Evolutionary conservation across 257 asterid genomes (phyloP).

Genomic region (Nemophila menziesii): DNA sequence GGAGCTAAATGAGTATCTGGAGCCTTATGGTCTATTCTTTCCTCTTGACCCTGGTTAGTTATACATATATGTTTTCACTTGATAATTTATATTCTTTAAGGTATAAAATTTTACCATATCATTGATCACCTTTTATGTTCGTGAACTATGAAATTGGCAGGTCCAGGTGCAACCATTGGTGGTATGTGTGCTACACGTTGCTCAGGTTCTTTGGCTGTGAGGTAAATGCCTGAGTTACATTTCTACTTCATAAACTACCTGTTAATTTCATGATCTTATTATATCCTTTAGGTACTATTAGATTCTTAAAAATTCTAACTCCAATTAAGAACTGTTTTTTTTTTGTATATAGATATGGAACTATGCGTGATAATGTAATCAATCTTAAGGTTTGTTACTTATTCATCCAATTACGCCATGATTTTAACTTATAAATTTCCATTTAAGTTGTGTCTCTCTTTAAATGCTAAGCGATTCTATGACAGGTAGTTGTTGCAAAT

Average conservation of each 20-base stretch:
- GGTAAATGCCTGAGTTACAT: constrained; percentile 29
- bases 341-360: constrained; percentile 97
- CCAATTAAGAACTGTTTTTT: too few species aligned
- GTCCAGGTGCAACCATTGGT: constrained; percentile 99
- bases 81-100: constrained; percentile 4
- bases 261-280: too few species aligned
- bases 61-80: constrained; percentile 7
- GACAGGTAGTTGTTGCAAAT: constrained; percentile 74
- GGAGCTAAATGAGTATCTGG: constrained; percentile 88
- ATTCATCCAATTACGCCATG: constrained; percentile 9
- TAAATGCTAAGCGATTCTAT: too few species aligned
- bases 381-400: constrained; percentile 67
- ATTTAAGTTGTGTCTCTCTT: constrained; percentile 11
- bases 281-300: too few species aligned
- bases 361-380: constrained; percentile 97
- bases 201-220: constrained; percentile 98
- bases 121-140: too few species aligned
- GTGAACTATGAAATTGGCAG: constrained; percentile 32
- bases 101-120: too few species aligned
- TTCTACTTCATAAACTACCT: constrained; percentile 7
- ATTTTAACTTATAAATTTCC: constrained; percentile 1
- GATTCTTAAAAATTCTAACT: too few species aligned
- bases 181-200: constrained; percentile 99
- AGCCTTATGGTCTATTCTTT: constrained; percentile 89
- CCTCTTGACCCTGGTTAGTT: constrained; percentile 93